Evolutionary conservation across 1,284 basidiomycete genomes (phyloP).

Genomic region (Inonotus hispidus): DNA sequence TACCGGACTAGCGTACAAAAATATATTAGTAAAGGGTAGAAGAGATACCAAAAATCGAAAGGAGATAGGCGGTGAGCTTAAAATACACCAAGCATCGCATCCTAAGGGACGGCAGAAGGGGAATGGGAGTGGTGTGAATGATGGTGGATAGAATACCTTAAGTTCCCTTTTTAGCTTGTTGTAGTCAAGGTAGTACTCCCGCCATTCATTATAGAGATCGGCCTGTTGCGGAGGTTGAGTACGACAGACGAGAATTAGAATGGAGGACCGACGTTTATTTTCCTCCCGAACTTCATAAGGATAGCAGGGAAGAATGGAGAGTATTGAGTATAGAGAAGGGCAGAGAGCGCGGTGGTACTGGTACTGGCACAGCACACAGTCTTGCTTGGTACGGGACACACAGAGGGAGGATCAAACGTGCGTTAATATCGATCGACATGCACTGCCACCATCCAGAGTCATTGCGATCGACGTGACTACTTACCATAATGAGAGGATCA

Average conservation of each 20-base stretch:
- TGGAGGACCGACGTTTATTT: conserved; percentile 66
- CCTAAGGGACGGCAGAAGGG: neutral
- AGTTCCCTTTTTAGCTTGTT: conserved; percentile 85
- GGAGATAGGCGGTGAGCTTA: neutral
- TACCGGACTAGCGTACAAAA: conserved; percentile 42
- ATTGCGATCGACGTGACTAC: too few species aligned
- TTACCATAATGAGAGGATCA: too few species aligned
- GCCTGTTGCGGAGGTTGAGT: conserved; percentile 53
- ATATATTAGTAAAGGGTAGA: neutral
- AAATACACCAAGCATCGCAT: neutral
- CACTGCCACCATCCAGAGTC: too few species aligned
- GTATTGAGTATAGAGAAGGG: neutral
- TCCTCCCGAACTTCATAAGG: conserved; percentile 83
- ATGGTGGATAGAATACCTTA: conserved; percentile 47
- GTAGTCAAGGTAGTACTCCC: conserved; percentile 87
- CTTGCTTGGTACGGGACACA: too few species aligned
- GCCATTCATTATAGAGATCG: conserved; percentile 86
- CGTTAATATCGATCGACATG: too few species aligned
- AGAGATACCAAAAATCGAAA: conserved; percentile 14
- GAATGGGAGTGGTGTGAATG: neutral
- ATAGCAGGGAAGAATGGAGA: neutral
- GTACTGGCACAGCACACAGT: too few species aligned
- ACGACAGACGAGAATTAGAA: neutral
- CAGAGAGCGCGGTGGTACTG: too few species aligned
- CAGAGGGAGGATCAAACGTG: too few species aligned